A percentile compares a stretch with the other conserved stretches of the same genome.
These are phyloP conservation scores for Endotrypanum monterogeii DNA, from an alignment of 208 protist genomes.

Conservation along the genomic window DNA sequence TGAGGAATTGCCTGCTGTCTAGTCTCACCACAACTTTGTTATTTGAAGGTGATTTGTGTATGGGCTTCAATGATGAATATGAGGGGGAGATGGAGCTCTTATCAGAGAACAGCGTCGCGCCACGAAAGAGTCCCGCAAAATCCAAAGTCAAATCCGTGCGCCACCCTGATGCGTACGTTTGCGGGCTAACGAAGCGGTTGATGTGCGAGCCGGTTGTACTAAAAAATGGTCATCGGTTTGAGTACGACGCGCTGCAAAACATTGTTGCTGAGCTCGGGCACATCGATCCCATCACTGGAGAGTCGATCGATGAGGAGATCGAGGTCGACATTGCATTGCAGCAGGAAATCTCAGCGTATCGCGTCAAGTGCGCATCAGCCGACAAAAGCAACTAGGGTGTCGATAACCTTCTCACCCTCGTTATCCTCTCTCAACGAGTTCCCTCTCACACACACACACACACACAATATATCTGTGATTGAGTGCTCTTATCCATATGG, in stretches of 20 bases:
- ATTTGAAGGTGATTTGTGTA: too few species aligned
- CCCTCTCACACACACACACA: background rate
- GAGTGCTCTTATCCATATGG: too few species aligned
- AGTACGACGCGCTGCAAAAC: conserved; percentile 76
- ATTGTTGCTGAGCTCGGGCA: conserved; percentile 84
- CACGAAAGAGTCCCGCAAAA: background rate
- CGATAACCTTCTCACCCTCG: too few species aligned
- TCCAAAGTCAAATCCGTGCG: conserved; percentile 41
- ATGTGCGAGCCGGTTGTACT: conserved; percentile 89
- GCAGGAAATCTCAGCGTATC: conserved; percentile 85
- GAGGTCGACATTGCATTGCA: conserved; percentile 73
- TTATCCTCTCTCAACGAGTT: too few species aligned
- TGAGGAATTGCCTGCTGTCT: too few species aligned
- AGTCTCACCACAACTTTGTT: too few species aligned
- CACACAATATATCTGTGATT: background rate
- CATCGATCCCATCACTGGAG: conserved; percentile 80
- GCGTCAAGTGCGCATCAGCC: conserved; percentile 54
- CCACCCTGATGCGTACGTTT: conserved; percentile 76
- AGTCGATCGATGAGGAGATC: conserved; percentile 64
- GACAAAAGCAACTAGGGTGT: conserved; percentile 9
- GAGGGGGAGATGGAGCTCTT: too few species aligned
- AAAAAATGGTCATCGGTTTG: conserved; percentile 75
- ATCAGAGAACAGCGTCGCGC: background rate
- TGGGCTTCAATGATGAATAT: too few species aligned
- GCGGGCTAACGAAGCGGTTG: conserved; percentile 84